Base-by-base conservation (phyloP, 1,284 basidiomycete genomes). In the Jaminaea rosea region DNA sequence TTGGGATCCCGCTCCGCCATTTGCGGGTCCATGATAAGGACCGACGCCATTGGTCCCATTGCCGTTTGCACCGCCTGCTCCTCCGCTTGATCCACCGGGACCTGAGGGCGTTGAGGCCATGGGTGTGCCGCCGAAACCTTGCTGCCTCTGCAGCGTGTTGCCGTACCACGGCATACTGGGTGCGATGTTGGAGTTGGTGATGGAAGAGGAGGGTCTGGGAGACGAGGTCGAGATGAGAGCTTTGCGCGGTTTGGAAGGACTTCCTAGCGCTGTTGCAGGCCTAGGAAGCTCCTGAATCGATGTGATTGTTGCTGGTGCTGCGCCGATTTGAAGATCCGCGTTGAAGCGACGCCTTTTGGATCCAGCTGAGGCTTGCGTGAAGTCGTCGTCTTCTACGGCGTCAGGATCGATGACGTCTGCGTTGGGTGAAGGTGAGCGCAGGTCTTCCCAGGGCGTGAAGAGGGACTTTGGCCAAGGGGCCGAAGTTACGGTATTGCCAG, bases 71-170 rank as follows among this genome's bases (percentile, higher is more conserved):
- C 13, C 19, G 19, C 39, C 39, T n/a, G n/a, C n/a, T n/a, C n/a
- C n/a, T n/a, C n/a, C n/a, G n/a, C n/a, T n/a, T n/a, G 42, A 8
- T 19, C 15, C 15, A 23, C 8, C 8, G 15, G 27, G n/a, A 21
- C 17, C 47, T 17, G 47, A 48, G 15, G 47, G 11, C 26, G 47
- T 19, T 17, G 47, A n/a, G 8, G 47, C 10, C 26, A 48, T 34
- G 2, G 34, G 24, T 2, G 47, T 26, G 4, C 39, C 39, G 19
- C 39, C 39, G 19, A 42, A 17, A 26, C 44, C 24, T 15, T 45
- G 44, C 44, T 45, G 44, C 9, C 44, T 26, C 44, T 45, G 44
- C 17, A 45, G 15, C 23, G 23, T 29, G 44, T 27, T 45, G 44
- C 24, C 19, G 39, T 42, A 42, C 39, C 39, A 42, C 13, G 39